A percentile compares a stretch with the other conserved stretches of the same genome.
Conservation (phyloP, 257 asterid species). For the Solanum chiquidenum region DNA sequence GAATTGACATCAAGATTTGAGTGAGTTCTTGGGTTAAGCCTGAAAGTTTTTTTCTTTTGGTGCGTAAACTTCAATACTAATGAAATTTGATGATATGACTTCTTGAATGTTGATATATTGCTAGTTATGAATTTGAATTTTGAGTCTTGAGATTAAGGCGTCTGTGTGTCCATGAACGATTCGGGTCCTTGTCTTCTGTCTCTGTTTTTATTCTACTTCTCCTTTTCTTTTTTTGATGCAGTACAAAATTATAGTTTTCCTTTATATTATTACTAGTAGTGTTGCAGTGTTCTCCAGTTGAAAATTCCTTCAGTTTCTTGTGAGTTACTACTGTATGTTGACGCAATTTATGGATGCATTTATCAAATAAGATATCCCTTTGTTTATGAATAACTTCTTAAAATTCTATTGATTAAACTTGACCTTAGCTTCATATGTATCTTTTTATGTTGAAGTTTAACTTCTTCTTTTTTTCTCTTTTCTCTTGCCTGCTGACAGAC, state of each 20-base stretch:
- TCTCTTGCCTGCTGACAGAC: constrained; percentile 9
- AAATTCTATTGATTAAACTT: not conserved
- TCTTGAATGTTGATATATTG: not conserved
- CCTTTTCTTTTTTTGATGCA: not conserved
- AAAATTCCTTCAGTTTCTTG: not conserved
- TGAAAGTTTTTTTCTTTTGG: not conserved
- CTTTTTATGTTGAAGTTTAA: not conserved
- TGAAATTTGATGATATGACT: not conserved
- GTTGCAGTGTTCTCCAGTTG: not conserved
- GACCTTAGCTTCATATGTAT: not conserved
- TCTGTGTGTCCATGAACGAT: not conserved
- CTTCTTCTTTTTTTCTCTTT: not conserved
- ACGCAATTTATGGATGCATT: not conserved
- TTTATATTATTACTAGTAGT: not conserved
- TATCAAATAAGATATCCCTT: not conserved
- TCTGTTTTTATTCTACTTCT: not conserved
- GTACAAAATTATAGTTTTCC: not conserved
- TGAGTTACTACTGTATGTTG: not conserved
- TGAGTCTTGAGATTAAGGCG: not conserved
- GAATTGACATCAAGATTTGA: no score
- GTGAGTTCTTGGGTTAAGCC: not conserved
- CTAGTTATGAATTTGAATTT: not conserved
- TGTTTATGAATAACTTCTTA: not conserved
- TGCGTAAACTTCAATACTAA: not conserved
- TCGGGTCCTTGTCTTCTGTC: not conserved